Base-by-base conservation (phyloP, 208 protist species). In the Acanthamoeba culbertsoni region DNA sequence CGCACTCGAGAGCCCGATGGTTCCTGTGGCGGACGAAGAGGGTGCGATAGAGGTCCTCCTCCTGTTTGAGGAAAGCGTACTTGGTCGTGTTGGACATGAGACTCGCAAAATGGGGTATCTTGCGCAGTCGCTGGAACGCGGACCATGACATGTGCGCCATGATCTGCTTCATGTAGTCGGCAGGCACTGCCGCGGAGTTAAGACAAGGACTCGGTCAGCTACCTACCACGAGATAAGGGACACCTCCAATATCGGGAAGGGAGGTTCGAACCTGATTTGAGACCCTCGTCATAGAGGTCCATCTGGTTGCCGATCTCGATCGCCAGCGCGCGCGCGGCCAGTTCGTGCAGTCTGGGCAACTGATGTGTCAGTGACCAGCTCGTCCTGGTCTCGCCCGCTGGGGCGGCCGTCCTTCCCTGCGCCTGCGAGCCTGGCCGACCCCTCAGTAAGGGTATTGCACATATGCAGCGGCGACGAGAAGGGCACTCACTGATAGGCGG, bases 71-170 rank as follows among this genome's bases (percentile, higher is more conserved):
- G 37, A 75, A 23, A 10, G 28, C 63, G 37, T 75, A 75, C 63
- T 75, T 75, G 63, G 63, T 26, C 4, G 63, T 75, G 63, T 75
- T 75, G 5, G 63, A 75, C 63, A 75, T 75, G 35, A 75, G 37
- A 35, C 23, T 4, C 35, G 63, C 28, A 75, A 75, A 75, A 35
- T 75, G 31, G 23, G 63, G 63, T 6, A 75, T 37, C 31, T 23
- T 75, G 4, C 63, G 63, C 5, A 75, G 37, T 16, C 63, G 10
- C 37, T 75, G 63, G 63, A 75, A 75, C 33, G 37, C 63, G 5
- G 63, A 75, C 63, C 63, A 75, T 12, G 63, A 75, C 63, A 75
- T 75, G 31, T 75, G 63, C 3, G 63, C 63, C 63, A 75, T 75
- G 37, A 75, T 75, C 63, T 75, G 63, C 63, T 42, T 37, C 63